phyloP scores from a whole-genome alignment of 2,329 filamentous ascomycete genomes.

The Colletotrichum gigasporum region DNA sequence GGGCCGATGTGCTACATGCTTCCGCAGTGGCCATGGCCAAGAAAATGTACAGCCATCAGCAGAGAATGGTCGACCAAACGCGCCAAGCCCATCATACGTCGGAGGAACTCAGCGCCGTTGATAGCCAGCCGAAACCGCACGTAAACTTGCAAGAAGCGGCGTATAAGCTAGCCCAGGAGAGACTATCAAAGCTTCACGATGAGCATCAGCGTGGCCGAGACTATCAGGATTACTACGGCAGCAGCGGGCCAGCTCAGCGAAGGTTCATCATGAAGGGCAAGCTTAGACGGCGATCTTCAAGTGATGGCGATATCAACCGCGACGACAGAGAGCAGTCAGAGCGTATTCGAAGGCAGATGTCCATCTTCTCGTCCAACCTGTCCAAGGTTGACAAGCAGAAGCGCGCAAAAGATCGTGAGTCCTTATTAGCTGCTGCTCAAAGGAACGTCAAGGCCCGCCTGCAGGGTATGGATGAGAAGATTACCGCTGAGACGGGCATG shows the following conservation, averaged over 20 bases:
- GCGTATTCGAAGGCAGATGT: constrained; percentile 82
- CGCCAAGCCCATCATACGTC: constrained; percentile 49
- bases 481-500: constrained; percentile 80
- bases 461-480: constrained; percentile 82
- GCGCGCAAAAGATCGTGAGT: constrained; percentile 77
- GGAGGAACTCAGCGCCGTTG: constrained; percentile 42
- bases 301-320: constrained; percentile 70
- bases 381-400: constrained; percentile 78
- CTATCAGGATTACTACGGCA: constrained; percentile 82
- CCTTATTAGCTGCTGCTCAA: constrained; percentile 80
- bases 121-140: constrained; percentile 60
- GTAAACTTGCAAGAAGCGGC: constrained; percentile 85
- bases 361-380: constrained; percentile 74
- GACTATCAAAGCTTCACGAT: constrained; percentile 81
- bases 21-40: constrained; percentile 91
- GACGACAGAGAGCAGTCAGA: constrained; percentile 75
- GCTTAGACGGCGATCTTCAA: constrained; percentile 71
- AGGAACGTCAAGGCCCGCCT: constrained; percentile 85
- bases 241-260: constrained; percentile 47
- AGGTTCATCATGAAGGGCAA: constrained; percentile 64
- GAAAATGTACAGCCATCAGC: constrained; percentile 81
- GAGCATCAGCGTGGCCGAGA: constrained; percentile 71
- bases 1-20: constrained; percentile 77
- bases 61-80: constrained; percentile 65
- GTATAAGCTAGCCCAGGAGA: constrained; percentile 85